Percentiles rank a stretch among this genome's conserved stretches.
phyloP scores from a whole-genome alignment of 2,329 filamentous ascomycete species.

The Canariomyces notabilis region DNA sequence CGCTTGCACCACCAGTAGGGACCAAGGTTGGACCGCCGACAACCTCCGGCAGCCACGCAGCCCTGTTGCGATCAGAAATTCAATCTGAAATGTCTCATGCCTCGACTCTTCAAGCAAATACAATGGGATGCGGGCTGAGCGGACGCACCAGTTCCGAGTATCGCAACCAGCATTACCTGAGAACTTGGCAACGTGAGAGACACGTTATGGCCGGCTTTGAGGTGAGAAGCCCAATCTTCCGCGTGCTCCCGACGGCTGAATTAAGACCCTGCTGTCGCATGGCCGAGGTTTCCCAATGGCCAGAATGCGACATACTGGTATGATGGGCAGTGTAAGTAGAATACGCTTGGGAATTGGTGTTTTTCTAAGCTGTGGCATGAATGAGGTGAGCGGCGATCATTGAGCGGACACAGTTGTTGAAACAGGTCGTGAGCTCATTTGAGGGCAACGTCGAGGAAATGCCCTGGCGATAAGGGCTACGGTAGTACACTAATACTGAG shows the following conservation, averaged over 20 bases:
- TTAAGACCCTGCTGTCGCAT: neutral
- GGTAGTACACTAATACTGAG: too few relatives aligned
- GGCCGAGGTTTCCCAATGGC: neutral
- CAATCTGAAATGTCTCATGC: neutral
- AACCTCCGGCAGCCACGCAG: neutral
- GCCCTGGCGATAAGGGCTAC: too few relatives aligned
- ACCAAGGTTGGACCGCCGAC: neutral
- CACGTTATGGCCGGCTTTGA: neutral
- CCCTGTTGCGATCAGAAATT: neutral
- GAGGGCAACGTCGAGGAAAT: too few relatives aligned
- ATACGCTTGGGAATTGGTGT: too few relatives aligned
- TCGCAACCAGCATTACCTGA: neutral
- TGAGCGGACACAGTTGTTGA: too few relatives aligned
- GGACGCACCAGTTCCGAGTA: constrained; percentile 1
- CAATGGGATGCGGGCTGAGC: neutral
- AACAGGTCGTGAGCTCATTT: too few relatives aligned
- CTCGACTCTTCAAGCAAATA: neutral
- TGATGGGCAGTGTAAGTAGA: too few relatives aligned
- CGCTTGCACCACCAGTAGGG: neutral
- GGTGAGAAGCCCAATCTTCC: neutral
- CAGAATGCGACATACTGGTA: too few relatives aligned
- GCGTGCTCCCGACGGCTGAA: neutral
- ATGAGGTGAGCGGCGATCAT: too few relatives aligned
- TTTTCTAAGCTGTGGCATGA: too few relatives aligned
- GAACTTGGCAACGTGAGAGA: neutral